Percentiles rank a stretch among this genome's conserved stretches.
Evolutionary conservation across 345 rosid genomes (phyloP).

Genomic region (Syzygium oleosum): DNA sequence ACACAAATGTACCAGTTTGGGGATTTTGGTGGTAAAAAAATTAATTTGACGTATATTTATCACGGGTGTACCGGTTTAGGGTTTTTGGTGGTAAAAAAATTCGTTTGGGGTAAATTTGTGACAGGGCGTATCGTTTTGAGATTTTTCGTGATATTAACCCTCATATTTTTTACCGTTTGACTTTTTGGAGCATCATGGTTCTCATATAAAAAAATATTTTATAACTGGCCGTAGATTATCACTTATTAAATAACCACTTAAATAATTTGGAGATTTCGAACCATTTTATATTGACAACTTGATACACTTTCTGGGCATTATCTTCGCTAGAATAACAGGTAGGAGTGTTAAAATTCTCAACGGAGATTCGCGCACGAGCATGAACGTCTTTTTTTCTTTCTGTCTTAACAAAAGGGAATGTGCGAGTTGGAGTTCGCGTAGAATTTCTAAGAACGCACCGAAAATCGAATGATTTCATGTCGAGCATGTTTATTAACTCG

Average conservation of each 20-base stretch:
- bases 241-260: background rate
- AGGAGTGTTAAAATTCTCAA: background rate
- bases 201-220: too few species aligned
- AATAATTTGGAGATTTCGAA: background rate
- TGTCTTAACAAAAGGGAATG: background rate
- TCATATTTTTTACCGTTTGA: too few species aligned
- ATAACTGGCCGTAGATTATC: background rate
- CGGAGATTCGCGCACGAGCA: background rate
- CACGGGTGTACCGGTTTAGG: too few species aligned
- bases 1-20: too few species aligned
- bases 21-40: too few species aligned
- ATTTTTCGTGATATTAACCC: too few species aligned
- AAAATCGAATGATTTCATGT: background rate
- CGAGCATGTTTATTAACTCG: too few species aligned
- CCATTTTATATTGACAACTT: background rate
- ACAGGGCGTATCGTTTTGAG: too few species aligned
- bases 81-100: too few species aligned
- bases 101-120: too few species aligned
- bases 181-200: too few species aligned
- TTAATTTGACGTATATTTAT: too few species aligned
- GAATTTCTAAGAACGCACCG: background rate
- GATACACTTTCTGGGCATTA: background rate
- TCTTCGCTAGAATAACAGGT: background rate
- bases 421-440: accelerated
- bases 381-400: background rate